Evolutionary conservation across 2,329 filamentous ascomycete species (phyloP), one percentile per base, ranked within the genome.

Genomic region (Thermothelomyces thermophilus): DNA sequence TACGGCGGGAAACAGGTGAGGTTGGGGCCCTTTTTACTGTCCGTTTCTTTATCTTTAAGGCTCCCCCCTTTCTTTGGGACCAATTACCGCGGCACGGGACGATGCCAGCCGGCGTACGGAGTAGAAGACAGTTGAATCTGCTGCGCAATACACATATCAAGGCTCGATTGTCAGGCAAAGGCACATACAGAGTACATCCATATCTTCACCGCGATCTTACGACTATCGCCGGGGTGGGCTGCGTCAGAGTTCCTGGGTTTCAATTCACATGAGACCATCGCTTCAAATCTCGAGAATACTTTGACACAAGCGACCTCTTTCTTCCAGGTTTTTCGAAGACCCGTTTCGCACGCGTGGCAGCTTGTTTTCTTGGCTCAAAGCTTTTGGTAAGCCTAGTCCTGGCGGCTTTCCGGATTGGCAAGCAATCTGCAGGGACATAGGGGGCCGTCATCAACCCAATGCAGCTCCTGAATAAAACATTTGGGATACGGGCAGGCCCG

Each of bases 191-290:
- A n/a, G n/a, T n/a, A n/a, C n/a, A n/a, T n/a, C n/a, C n/a, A n/a
- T n/a, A n/a, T n/a, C n/a, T n/a, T n/a, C n/a, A n/a, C n/a, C n/a
- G n/a, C n/a, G n/a, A n/a, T n/a, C n/a, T n/a, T n/a, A n/a, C n/a
- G n/a, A 19, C 3, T 41, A 41, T 31, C 31, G 22, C 41, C 35
- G 41, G 28, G 19, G 5, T 10, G 20, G 35, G 30, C 30, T 31
- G 19, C 13, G 14, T 24, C 20, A 10, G 19, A 5, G 26, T 20
- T 28, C 8, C 42, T 19, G 36, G 33, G 37, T 20, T 40, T 34
- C 49, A 46, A 47, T 51, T 28, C 14, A 43, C 33, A 8, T 51
- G 49, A 51, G 49, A 51, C 43, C 34, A n/a, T 20, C 43, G 43
- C 43, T 41, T 24, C 24, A 14, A 31, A 22, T 14, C 39, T 26